phyloP scores from a whole-genome alignment of 805 yeast genomes.

The Wickerhamomyces mucosus region DNA sequence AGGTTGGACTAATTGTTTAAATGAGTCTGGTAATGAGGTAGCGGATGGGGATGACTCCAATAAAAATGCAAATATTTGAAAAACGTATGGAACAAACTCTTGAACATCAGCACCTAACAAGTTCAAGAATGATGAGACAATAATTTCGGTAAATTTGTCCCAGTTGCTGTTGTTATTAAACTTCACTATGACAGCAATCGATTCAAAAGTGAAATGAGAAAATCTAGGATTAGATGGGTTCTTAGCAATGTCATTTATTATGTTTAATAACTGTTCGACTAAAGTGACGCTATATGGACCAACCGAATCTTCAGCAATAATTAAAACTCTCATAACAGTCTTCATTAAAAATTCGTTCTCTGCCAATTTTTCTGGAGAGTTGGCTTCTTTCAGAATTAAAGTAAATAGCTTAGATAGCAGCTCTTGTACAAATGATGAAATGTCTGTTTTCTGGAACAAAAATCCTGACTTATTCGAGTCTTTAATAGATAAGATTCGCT shows the following conservation, averaged over 20 bases:
- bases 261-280: slow-evolving; percentile 57
- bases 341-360: slow-evolving; percentile 93
- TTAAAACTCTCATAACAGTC: slow-evolving; percentile 72
- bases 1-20: slow-evolving; percentile 64
- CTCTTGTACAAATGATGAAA: slow-evolving; percentile 51
- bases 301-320: slow-evolving; percentile 63
- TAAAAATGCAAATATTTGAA: slow-evolving; percentile 79
- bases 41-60: slow-evolving; percentile 49
- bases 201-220: slow-evolving; percentile 83
- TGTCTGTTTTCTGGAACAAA: slow-evolving; percentile 65
- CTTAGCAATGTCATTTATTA: slow-evolving; percentile 61
- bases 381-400: slow-evolving; percentile 48
- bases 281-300: slow-evolving; percentile 33
- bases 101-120: slow-evolving; percentile 79
- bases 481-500: slow-evolving; percentile 74
- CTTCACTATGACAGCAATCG: slow-evolving; percentile 68
- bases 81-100: slow-evolving; percentile 87
- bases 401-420: slow-evolving; percentile 58
- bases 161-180: slow-evolving; percentile 29
- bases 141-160: slow-evolving; percentile 26
- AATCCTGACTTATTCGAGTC: slow-evolving; percentile 31
- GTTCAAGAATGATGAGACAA: slow-evolving; percentile 58
- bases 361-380: slow-evolving; percentile 81
- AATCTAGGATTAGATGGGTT: slow-evolving; percentile 96
- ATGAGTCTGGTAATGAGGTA: slow-evolving; percentile 51